Conservation (phyloP, 2,329 filamentous ascomycete species). For the Cladosporium halotolerans region DNA sequence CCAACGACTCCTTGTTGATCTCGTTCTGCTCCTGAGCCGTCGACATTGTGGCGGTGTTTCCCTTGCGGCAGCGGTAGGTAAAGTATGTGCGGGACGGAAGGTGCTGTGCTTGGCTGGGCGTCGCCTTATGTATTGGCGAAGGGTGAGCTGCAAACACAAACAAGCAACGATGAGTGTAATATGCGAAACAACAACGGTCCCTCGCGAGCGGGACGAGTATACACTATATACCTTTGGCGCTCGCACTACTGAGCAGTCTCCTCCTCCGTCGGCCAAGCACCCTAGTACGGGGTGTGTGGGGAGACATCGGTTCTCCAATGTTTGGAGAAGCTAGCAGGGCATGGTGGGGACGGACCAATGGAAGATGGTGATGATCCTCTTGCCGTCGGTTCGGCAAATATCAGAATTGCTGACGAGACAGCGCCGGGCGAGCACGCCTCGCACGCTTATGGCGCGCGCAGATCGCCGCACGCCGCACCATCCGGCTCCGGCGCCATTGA, state of each 20-base stretch:
- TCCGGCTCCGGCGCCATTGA: background rate
- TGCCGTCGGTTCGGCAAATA: constrained; percentile 9
- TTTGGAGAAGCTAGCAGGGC: background rate
- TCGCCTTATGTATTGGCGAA: background rate
- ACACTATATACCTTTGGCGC: constrained; percentile 10
- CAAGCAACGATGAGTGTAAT: constrained; percentile 10
- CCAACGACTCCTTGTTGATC: constrained; percentile 15
- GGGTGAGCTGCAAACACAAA: constrained; percentile 4
- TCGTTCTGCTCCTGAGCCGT: constrained; percentile 36
- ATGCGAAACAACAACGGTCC: background rate
- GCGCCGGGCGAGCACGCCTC: background rate
- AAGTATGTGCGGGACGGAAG: no score
- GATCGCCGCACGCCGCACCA: background rate
- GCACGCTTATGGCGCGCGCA: background rate
- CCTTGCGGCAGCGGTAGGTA: no score
- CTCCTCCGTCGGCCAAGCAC: constrained; percentile 10
- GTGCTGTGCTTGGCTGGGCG: no score
- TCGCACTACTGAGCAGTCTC: constrained; percentile 9
- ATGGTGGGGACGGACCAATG: constrained; percentile 17
- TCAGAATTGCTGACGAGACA: constrained; percentile 4
- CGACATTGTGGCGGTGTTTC: constrained; percentile 31
- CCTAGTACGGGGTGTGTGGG: constrained; percentile 10
- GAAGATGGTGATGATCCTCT: constrained; percentile 8
- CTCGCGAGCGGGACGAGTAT: constrained; percentile 2
- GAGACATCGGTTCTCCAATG: constrained; percentile 3